Evolutionary conservation across 306 rosid species (phyloP), one percentile per base, ranked within the genome.

Genomic region (Macrotyloma uniflorum): DNA sequence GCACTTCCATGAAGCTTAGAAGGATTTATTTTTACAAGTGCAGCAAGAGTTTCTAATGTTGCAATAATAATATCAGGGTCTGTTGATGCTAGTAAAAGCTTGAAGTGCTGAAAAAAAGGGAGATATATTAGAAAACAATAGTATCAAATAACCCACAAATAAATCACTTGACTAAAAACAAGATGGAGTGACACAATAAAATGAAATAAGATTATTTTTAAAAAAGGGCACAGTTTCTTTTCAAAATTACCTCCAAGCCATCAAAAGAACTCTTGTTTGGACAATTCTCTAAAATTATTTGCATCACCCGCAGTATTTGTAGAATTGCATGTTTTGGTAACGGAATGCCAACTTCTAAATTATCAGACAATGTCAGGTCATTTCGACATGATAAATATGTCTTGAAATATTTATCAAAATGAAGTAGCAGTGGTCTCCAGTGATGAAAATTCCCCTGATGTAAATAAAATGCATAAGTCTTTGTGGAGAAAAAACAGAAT

Each of bases 361-460:
- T 87, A 88, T 92, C 89, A 2, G 93, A 87, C 92, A 94, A 81
- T 72, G 93, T 91, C 65, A 94, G 86, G 86, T 94, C 98, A 79
- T 92, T 90, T 86, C 97, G 89, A 90, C 86, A 77, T 43, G 92
- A 87, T 81, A 92, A 83, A 80, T 87, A 87, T 51, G 98, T 80
- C 92, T 94, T 94, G 93, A 94, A 94, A 89, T 94, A 94, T 75
- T 93, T 87, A 83, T 90, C 97, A 83, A 94, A 92, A 86, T 92
- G 97, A 80, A 87, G 92, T 72, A 94, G 87, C 77, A 94, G 86
- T 4, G 94, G 97, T 84, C 97, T 92, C 98, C 98, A 94, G 78
- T 94, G 97, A 85, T 92, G 89, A 85, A 92, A 94, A 86, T 94
- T 94, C 70, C 98, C 98, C 98, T 94, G 90, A 79, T 79, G 30